phyloP scores from a whole-genome alignment of 2,329 filamentous ascomycete genomes.

The Phoma sp. region DNA sequence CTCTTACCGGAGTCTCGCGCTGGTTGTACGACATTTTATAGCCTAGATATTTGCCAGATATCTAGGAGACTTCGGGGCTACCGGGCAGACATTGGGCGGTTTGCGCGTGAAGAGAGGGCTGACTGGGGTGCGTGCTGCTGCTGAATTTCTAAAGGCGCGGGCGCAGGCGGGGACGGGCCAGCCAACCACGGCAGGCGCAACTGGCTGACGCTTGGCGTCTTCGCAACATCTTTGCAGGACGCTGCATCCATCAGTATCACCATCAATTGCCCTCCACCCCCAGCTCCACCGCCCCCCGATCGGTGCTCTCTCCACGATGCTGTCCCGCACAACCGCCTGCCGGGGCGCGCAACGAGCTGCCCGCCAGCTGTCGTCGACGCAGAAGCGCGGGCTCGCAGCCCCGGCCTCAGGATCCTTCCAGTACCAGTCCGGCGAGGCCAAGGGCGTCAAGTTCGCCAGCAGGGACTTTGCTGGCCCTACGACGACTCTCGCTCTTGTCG shows the following conservation, averaged over 20 bases:
- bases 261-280: slow-evolving; percentile 57
- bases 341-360: slow-evolving; percentile 68
- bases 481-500: slow-evolving; percentile 87
- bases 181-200: slow-evolving; percentile 8
- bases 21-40: slow-evolving; percentile 43
- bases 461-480: slow-evolving; percentile 88
- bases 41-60: slow-evolving; percentile 46
- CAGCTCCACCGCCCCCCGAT: slow-evolving; percentile 53
- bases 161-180: slow-evolving; percentile 4
- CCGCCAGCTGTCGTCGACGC: slow-evolving; percentile 60
- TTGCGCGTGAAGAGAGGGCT: not conserved
- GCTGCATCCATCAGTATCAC: slow-evolving; percentile 18
- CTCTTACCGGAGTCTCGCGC: slow-evolving; percentile 46
- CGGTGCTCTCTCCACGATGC: slow-evolving; percentile 60
- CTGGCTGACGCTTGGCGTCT: slow-evolving; percentile 14
- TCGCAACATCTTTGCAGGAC: slow-evolving; percentile 13
- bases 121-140: slow-evolving; percentile 3
- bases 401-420: slow-evolving; percentile 77
- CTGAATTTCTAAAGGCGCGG: slow-evolving; percentile 8
- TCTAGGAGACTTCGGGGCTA: slow-evolving; percentile 36
- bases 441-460: slow-evolving; percentile 90
- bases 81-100: slow-evolving; percentile 40
- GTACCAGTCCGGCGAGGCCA: slow-evolving; percentile 85
- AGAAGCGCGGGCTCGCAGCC: slow-evolving; percentile 68
- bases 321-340: slow-evolving; percentile 70